Evolutionary conservation across 2,329 filamentous ascomycete genomes (phyloP).

Genomic region (Chaetoscypha palmicola): DNA sequence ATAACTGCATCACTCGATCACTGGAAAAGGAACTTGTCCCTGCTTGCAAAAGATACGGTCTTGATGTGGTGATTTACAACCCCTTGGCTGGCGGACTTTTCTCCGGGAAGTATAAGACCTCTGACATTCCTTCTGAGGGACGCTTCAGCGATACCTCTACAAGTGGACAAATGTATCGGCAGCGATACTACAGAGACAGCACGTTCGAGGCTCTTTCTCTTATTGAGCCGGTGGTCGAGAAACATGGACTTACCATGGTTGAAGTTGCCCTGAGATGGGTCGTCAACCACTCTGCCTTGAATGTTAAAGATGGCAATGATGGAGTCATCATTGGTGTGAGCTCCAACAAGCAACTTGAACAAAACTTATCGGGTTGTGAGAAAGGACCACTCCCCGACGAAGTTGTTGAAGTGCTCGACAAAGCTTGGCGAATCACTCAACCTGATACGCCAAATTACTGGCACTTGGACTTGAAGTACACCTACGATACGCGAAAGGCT

Average conservation of each 20-base stretch:
- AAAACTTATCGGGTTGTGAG: constrained; percentile 37
- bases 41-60: constrained; percentile 65
- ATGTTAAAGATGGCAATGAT: constrained; percentile 39
- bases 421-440: constrained; percentile 56
- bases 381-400: constrained; percentile 56
- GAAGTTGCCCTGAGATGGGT: constrained; percentile 56
- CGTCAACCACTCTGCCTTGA: constrained; percentile 51
- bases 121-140: constrained; percentile 51
- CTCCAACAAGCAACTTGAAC: constrained; percentile 34
- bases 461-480: constrained; percentile 29
- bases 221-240: constrained; percentile 52
- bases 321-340: constrained; percentile 38
- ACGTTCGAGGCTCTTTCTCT: constrained; percentile 54
- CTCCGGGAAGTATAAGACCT: constrained; percentile 58
- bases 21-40: constrained; percentile 71
- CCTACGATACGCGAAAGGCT: constrained; percentile 24
- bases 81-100: constrained; percentile 75
- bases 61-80: constrained; percentile 78
- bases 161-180: constrained; percentile 45
- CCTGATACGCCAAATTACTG: constrained; percentile 33
- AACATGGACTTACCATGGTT: constrained; percentile 51
- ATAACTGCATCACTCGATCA: constrained; percentile 70
- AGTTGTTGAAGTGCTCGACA: constrained; percentile 54
- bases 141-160: constrained; percentile 55
- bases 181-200: constrained; percentile 55